phyloP scores from a whole-genome alignment of 306 rosid species.

The Benincasa hispida region DNA sequence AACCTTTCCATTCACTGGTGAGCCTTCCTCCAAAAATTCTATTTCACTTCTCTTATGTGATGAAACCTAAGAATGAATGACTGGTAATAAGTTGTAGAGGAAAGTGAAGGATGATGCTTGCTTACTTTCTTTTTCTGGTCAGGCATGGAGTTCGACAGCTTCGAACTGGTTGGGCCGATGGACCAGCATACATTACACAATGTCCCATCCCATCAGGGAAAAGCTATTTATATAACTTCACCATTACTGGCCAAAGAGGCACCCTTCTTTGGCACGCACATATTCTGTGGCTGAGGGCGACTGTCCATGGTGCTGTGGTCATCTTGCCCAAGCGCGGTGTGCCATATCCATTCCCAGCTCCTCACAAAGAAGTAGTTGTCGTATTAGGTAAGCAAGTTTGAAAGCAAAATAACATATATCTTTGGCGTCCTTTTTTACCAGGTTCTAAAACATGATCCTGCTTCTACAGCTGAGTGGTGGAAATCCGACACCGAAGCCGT shows the following conservation, averaged over 20 bases:
- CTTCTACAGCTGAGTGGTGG: constrained; percentile 84
- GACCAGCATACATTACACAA: constrained; percentile 77
- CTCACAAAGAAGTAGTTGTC: constrained; percentile 58
- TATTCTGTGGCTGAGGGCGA: constrained; percentile 76
- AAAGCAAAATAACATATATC: neutral
- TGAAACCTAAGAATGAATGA: neutral
- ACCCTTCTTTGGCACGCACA: constrained; percentile 91
- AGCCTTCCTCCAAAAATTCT: neutral
- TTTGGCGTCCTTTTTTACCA: neutral
- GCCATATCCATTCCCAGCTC: constrained; percentile 76
- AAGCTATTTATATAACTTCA: constrained; percentile 62
- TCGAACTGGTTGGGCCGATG: constrained; percentile 85
- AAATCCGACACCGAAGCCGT: constrained; percentile 81
- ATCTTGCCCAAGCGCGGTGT: constrained; percentile 82
- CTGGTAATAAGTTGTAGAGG: neutral
- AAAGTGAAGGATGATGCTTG: neutral
- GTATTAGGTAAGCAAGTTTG: constrained; percentile 39
- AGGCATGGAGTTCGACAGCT: constrained; percentile 88
- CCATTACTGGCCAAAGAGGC: constrained; percentile 82
- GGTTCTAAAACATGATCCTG: neutral
- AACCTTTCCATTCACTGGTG: constrained; percentile 76
- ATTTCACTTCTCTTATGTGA: neutral
- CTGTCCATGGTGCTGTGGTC: constrained; percentile 70
- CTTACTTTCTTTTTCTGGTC: neutral
- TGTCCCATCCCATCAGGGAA: constrained; percentile 73